Base-by-base conservation (phyloP, 1,284 basidiomycete species). In the Cutaneotrichosporon cavernicola region DNA sequence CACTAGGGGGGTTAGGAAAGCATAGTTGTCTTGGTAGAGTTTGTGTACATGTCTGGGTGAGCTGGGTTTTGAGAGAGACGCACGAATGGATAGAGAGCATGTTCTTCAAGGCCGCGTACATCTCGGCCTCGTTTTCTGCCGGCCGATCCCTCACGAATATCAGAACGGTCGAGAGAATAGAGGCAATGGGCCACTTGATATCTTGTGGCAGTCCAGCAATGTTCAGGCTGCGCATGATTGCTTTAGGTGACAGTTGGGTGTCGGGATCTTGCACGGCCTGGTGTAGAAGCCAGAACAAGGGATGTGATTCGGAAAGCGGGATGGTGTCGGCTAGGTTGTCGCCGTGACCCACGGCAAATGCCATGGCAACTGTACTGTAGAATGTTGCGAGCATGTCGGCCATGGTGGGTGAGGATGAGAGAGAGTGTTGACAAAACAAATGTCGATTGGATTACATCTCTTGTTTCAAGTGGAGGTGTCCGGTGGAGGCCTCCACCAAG, bases 1-100 rank as follows among this genome's bases (percentile, higher is more conserved):
- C 8, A 78, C 71, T 13, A 77, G 47, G 0, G 62, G 34, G 62
- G 55, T 74, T 76, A 46, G 77, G 60, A 56, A 74, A 75, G 11
- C 69, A 0, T 62, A 34, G 11, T 63, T 58, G 4, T 67, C 67
- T 36, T 61, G 61, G 2, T 76, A 78, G 46, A 78, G 62, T 60
- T 70, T 71, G 51, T 78, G 76, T 26, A 71, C 67, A 32, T 76
- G 70, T 9, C 76, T 77, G 56, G 43, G 34, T 38, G 5, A 16
- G 22, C 22, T 30, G 21, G 22, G 47, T 38, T 16, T 16, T n/a
- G 16, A 8, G 30, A 16, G 9, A 21, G 30, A 65, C 75, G 60
- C 49, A 74, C 75, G 68, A 65, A 36, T 74, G 72, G 4, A 73
- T 70, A 2, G 49, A 62, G 5, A 69, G 60, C 9, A 76, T 60